Percentiles rank a stretch among this genome's conserved stretches.
Evolutionary conservation across 768 basidiomycete species (phyloP).

Genomic region (Lentinula raphanica): DNA sequence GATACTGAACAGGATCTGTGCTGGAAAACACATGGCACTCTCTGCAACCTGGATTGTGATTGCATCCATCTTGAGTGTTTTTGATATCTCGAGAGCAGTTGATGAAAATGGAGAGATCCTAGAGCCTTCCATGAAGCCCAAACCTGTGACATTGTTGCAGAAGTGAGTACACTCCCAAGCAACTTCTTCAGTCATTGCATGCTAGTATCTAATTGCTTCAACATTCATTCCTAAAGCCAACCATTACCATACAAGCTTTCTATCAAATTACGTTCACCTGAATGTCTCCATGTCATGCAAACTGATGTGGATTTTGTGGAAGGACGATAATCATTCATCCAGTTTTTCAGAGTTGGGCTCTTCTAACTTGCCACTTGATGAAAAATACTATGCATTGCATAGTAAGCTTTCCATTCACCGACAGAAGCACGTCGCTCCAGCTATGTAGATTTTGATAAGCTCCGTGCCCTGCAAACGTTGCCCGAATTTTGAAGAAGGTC

Average conservation of each 20-base stretch:
- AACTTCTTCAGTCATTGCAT: too few species aligned
- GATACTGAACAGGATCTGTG: not conserved
- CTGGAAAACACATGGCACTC: slow-evolving; percentile 18
- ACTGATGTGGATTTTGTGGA: not conserved
- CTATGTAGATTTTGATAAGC: too few species aligned
- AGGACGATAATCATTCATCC: too few species aligned
- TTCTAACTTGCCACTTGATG: too few species aligned
- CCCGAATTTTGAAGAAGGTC: too few species aligned
- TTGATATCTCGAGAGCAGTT: slow-evolving; percentile 17
- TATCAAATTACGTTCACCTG: not conserved
- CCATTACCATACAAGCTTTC: not conserved
- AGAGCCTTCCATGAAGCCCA: slow-evolving; percentile 7
- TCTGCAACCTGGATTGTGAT: slow-evolving; percentile 22
- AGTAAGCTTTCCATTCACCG: too few species aligned
- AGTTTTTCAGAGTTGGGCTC: too few species aligned
- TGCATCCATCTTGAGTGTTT: slow-evolving; percentile 21
- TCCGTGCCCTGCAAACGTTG: too few species aligned
- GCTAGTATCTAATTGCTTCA: too few species aligned
- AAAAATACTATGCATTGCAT: too few species aligned
- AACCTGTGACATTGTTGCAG: not conserved
- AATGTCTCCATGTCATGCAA: not conserved
- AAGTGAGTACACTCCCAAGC: too few species aligned
- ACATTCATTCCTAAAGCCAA: not conserved
- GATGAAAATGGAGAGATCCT: slow-evolving; percentile 7
- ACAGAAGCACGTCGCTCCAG: too few species aligned